A percentile compares a stretch with the other conserved stretches of the same genome.
phyloP scores from a whole-genome alignment of 1,284 basidiomycete species.

The Leccinum subspadiceum region DNA sequence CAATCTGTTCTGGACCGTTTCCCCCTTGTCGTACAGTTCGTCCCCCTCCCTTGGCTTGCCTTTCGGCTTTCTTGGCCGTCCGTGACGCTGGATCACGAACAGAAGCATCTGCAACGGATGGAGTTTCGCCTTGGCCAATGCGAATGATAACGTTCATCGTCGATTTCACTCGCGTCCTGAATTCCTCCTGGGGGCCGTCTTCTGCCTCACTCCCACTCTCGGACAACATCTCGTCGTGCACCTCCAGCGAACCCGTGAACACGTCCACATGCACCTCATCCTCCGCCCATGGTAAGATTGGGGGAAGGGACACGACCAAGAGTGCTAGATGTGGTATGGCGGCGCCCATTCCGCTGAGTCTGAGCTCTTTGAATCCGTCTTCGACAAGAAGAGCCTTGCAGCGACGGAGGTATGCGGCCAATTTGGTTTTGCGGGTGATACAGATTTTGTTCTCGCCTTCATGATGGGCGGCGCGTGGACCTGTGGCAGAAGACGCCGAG shows the following conservation, averaged over 20 bases:
- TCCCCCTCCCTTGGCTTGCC: constrained; percentile 8
- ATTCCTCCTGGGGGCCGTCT: constrained; percentile 46
- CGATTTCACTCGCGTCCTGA: constrained; percentile 68
- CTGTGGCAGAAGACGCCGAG: constrained; percentile 71
- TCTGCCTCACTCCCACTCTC: constrained; percentile 61
- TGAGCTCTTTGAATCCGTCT: constrained; percentile 79
- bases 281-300: constrained; percentile 66
- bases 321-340: constrained; percentile 82
- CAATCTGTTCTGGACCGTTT: constrained; percentile 23
- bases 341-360: constrained; percentile 81
- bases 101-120: constrained; percentile 15
- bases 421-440: constrained; percentile 72
- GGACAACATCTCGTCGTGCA: constrained; percentile 77
- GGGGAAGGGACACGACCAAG: constrained; percentile 69
- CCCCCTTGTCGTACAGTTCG: constrained; percentile 1
- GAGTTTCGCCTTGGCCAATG: constrained; percentile 57
- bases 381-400: constrained; percentile 76
- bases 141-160: constrained; percentile 58
- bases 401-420: constrained; percentile 75
- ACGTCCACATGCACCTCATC: constrained; percentile 70
- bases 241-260: constrained; percentile 72
- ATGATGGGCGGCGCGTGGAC: constrained; percentile 71
- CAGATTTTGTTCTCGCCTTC: constrained; percentile 77
- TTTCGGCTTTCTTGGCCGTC: constrained; percentile 20
- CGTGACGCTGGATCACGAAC: not conserved